Evolutionary conservation across 129 eudicot species (phyloP).

Genomic region (Flaveria trinervia): DNA sequence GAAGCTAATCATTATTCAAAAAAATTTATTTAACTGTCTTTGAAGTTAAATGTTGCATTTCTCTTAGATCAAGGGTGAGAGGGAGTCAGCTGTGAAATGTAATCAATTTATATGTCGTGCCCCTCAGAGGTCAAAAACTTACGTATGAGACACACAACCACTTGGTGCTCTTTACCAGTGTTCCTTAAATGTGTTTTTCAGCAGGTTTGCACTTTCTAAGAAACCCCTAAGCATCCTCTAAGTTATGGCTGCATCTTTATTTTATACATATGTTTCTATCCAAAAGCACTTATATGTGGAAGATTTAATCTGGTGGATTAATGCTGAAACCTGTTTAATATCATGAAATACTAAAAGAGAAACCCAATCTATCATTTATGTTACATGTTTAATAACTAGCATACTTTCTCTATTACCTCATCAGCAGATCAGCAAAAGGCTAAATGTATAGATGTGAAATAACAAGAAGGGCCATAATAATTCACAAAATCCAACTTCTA

Average conservation of each 20-base stretch:
- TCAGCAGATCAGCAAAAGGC: too few species aligned
- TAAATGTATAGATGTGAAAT: background rate
- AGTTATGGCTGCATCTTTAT: background rate
- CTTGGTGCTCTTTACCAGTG: background rate
- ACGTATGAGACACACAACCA: too few species aligned
- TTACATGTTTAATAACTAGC: constrained; percentile 8
- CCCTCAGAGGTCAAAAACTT: background rate
- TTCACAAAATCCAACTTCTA: background rate
- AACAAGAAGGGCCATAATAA: background rate
- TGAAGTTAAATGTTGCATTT: background rate
- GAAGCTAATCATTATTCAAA: background rate
- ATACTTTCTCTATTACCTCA: background rate
- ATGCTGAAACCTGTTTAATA: background rate
- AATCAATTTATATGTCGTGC: background rate
- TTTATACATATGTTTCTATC: background rate
- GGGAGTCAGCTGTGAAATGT: background rate
- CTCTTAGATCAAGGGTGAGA: background rate
- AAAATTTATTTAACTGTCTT: background rate
- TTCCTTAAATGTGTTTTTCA: background rate
- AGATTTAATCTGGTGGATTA: background rate
- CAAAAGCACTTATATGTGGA: background rate
- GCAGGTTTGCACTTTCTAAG: background rate
- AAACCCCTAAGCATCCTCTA: background rate
- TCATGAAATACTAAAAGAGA: background rate
- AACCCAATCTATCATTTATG: background rate